Percentiles rank a stretch among this genome's conserved stretches.
Conservation (phyloP, 768 basidiomycete species). For the Cantharellus cinnabarinus region DNA sequence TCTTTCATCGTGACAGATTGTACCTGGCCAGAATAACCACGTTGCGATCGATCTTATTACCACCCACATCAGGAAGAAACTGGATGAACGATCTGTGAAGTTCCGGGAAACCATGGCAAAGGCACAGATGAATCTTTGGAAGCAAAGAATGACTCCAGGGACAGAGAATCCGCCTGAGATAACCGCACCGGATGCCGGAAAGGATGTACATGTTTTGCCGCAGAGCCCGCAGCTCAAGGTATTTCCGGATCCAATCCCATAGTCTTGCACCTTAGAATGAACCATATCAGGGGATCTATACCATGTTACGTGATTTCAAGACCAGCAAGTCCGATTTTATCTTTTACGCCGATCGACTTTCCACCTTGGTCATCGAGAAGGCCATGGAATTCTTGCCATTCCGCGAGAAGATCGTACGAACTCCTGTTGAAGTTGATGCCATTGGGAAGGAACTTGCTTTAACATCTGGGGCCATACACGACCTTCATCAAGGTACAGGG, state of each 20-base stretch:
- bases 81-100: slow-evolving; percentile 53
- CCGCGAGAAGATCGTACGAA: slow-evolving; percentile 34
- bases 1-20: slow-evolving; percentile 40
- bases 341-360: slow-evolving; percentile 74
- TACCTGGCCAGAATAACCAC: slow-evolving; percentile 78
- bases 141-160: slow-evolving; percentile 8
- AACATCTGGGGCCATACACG: slow-evolving; percentile 19
- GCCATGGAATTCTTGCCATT: slow-evolving; percentile 73
- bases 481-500: too few species aligned
- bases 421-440: slow-evolving; percentile 38
- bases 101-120: slow-evolving; percentile 55
- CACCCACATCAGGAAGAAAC: slow-evolving; percentile 69
- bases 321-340: slow-evolving; percentile 72
- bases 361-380: slow-evolving; percentile 67
- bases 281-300: slow-evolving; percentile 58
- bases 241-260: not conserved
- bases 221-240: slow-evolving; percentile 70
- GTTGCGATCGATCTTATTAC: slow-evolving; percentile 88
- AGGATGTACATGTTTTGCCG: slow-evolving; percentile 42
- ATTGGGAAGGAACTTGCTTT: slow-evolving; percentile 43
- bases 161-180: slow-evolving; percentile 16
- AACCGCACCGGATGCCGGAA: slow-evolving; percentile 16
- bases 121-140: slow-evolving; percentile 8
- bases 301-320: slow-evolving; percentile 54
- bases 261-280: too few species aligned